A percentile compares a stretch with the other conserved stretches of the same genome.
Conservation (phyloP, 2,329 filamentous ascomycete genomes). For the Monilinia laxa region DNA sequence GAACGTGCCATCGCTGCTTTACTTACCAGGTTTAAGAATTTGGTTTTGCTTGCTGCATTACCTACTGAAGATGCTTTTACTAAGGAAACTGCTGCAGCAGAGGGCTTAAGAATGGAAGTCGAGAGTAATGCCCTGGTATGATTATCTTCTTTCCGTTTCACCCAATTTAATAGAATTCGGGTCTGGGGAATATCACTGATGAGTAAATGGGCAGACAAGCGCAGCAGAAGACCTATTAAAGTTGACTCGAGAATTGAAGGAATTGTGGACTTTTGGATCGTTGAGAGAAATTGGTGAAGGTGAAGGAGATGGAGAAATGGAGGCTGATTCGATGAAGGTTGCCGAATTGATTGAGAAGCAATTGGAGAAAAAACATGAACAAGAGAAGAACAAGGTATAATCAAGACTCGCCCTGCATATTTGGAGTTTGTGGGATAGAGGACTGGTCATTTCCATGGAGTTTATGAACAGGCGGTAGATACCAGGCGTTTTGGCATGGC, state of each 20-base stretch:
- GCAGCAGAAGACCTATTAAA: constrained; percentile 46
- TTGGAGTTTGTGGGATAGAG: constrained; percentile 1
- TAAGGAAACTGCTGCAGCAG: constrained; percentile 38
- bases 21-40: constrained; percentile 47
- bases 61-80: constrained; percentile 37
- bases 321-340: constrained; percentile 42
- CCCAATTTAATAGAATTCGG: neutral
- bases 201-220: constrained; percentile 32
- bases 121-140: constrained; percentile 39
- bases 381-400: constrained; percentile 15
- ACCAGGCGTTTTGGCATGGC: constrained; percentile 19
- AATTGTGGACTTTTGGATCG: constrained; percentile 51
- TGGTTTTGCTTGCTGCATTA: constrained; percentile 40
- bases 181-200: neutral
- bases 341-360: constrained; percentile 34
- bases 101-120: constrained; percentile 39
- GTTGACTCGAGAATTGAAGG: constrained; percentile 50
- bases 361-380: constrained; percentile 25
- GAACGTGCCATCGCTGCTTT: constrained; percentile 48
- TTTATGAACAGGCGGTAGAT: constrained; percentile 13
- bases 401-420: neutral
- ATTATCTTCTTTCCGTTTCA: neutral
- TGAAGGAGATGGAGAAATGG: constrained; percentile 43
- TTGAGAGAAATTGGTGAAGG: constrained; percentile 47
- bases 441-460: constrained; percentile 1